Conservation (phyloP, 2,329 filamentous ascomycete species). For the Zarea fungicola region DNA sequence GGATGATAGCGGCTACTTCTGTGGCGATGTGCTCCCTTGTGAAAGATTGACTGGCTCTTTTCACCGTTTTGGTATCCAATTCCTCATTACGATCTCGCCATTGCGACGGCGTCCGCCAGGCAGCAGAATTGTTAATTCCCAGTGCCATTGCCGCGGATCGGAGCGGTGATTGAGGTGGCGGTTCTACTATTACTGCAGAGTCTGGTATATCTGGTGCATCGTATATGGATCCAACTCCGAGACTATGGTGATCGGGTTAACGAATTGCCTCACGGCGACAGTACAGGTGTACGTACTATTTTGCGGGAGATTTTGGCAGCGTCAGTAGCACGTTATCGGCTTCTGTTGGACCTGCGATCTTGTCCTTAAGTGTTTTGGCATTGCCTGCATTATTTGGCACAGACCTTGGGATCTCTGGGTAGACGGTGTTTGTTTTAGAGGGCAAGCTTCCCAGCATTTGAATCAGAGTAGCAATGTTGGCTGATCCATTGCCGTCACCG, state of each 20-base stretch:
- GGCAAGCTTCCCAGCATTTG: constrained; percentile 5
- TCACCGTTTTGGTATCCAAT: neutral
- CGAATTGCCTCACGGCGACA: neutral
- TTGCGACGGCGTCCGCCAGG: constrained; percentile 12
- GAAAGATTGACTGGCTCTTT: neutral
- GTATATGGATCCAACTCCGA: neutral
- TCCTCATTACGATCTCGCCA: constrained; percentile 2
- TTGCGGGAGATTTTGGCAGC: constrained; percentile 25
- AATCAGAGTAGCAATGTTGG: constrained; percentile 6
- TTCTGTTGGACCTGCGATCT: neutral
- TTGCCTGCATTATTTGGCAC: neutral
- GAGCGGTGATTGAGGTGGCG: constrained; percentile 16
- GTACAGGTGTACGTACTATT: constrained; percentile 21
- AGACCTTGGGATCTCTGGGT: neutral
- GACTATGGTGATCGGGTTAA: neutral
- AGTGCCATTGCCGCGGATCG: neutral
- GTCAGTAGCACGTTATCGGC: constrained; percentile 23
- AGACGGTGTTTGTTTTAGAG: neutral
- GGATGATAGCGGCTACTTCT: neutral
- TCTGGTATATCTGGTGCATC: neutral
- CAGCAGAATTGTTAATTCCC: constrained; percentile 12
- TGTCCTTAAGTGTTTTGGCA: neutral
- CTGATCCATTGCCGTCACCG: neutral
- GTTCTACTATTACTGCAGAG: constrained; percentile 1
- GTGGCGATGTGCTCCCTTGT: too few species aligned